Evolutionary conservation across 108 stramenopile species (phyloP).

Genomic region (Hondaea fermentalgiana): DNA sequence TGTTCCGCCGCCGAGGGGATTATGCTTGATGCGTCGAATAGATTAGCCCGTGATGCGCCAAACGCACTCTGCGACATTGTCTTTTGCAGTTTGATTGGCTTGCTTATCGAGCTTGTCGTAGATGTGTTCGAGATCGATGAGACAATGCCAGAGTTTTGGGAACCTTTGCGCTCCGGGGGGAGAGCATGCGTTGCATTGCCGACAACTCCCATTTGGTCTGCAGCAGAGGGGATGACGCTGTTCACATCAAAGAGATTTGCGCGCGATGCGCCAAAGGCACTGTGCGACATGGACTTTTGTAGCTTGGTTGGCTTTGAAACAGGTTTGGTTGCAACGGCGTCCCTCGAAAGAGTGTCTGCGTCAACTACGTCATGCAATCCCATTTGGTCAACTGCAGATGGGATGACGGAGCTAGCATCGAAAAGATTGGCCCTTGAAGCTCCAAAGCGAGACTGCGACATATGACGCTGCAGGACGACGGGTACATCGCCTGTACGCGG

Average conservation of each 20-base stretch:
- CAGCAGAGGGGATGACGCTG: not conserved
- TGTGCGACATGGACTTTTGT: not conserved
- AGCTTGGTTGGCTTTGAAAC: not conserved
- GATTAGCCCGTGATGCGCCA: not conserved
- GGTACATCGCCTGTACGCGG: not conserved
- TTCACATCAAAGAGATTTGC: not conserved
- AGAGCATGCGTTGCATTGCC: not conserved
- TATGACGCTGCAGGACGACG: not conserved
- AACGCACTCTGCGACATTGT: not conserved
- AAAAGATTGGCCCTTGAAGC: not conserved
- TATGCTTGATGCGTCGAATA: not conserved
- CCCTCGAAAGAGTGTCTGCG: no score
- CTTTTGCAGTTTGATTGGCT: not conserved
- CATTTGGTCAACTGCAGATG: not conserved
- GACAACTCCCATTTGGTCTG: not conserved
- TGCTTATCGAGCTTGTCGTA: not conserved
- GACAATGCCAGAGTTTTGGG: no score
- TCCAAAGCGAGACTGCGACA: not conserved
- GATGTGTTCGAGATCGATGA: not conserved
- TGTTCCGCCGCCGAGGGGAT: not conserved
- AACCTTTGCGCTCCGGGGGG: not conserved
- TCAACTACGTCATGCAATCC: no score
- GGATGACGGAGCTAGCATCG: not conserved
- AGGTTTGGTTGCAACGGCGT: not conserved
- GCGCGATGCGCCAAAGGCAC: not conserved